These are phyloP conservation scores for Cucurbita maxima DNA, from an alignment of 306 rosid genomes.

Conservation along the genomic window DNA sequence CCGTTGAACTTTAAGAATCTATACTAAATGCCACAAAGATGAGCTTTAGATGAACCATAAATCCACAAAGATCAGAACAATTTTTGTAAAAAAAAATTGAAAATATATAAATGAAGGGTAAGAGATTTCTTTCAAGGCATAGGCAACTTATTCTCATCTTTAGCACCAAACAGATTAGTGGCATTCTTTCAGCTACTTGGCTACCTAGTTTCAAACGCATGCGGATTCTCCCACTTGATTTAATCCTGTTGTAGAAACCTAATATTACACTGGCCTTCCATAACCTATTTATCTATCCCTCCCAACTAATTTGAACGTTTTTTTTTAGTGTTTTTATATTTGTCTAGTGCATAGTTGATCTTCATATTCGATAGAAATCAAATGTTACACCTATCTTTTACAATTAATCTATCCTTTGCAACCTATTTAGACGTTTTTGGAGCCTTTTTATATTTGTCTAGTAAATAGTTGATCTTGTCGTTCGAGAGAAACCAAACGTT, in stretches of 20 bases:
- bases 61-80: background rate
- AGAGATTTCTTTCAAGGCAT: background rate
- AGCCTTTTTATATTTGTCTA: background rate
- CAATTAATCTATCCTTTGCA: background rate
- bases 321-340: too few species aligned
- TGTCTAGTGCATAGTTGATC: too few species aligned
- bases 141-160: background rate
- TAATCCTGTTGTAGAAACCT: background rate
- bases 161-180: background rate
- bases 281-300: background rate
- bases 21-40: background rate
- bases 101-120: too few species aligned
- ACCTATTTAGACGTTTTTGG: background rate
- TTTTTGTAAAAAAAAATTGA: background rate
- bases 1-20: background rate
- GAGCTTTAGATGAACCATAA: background rate
- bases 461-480: background rate
- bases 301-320: background rate
- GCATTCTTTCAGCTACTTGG: background rate
- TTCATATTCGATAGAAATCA: too few species aligned
- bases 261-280: background rate
- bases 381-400: too few species aligned
- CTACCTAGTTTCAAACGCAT: constrained; percentile 1
- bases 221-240: background rate
- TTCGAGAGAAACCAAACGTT: too few species aligned